These are phyloP conservation scores for Aspergillus unguis DNA, from an alignment of 2,329 filamentous ascomycete genomes.

Conservation along the genomic window DNA sequence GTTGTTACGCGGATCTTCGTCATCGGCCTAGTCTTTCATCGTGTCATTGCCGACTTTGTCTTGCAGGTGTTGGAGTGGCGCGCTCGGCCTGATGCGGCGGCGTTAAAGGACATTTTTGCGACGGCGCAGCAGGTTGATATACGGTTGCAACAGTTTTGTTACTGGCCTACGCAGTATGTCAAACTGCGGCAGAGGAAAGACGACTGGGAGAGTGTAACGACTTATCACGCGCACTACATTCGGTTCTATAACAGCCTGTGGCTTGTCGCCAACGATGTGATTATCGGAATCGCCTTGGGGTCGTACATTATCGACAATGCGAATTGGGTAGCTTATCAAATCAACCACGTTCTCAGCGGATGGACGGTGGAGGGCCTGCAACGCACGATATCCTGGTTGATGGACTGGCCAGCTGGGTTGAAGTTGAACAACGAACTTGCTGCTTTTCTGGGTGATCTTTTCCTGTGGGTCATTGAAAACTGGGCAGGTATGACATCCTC, in stretches of 20 bases:
- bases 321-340: constrained; percentile 73
- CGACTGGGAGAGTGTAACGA: constrained; percentile 94
- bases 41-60: constrained; percentile 74
- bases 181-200: constrained; percentile 84
- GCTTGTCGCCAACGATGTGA: constrained; percentile 98
- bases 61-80: constrained; percentile 82
- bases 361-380: constrained; percentile 89
- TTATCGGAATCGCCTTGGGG: constrained; percentile 93
- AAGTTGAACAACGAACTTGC: constrained; percentile 95
- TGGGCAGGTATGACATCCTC: constrained; percentile 70
- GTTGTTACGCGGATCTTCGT: constrained; percentile 70
- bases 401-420: constrained; percentile 89
- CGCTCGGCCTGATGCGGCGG: constrained; percentile 70
- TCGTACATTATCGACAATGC: constrained; percentile 97
- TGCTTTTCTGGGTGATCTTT: constrained; percentile 89
- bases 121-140: constrained; percentile 98
- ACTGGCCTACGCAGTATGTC: constrained; percentile 96
- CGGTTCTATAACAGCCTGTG: constrained; percentile 98
- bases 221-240: constrained; percentile 95
- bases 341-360: constrained; percentile 69
- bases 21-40: constrained; percentile 73
- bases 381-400: constrained; percentile 89
- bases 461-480: constrained; percentile 97
- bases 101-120: constrained; percentile 91
- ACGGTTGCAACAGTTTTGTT: constrained; percentile 94